These are phyloP conservation scores for Conoideocrella luteorostrata DNA, from an alignment of 2,329 filamentous ascomycete genomes.

Conservation along the genomic window DNA sequence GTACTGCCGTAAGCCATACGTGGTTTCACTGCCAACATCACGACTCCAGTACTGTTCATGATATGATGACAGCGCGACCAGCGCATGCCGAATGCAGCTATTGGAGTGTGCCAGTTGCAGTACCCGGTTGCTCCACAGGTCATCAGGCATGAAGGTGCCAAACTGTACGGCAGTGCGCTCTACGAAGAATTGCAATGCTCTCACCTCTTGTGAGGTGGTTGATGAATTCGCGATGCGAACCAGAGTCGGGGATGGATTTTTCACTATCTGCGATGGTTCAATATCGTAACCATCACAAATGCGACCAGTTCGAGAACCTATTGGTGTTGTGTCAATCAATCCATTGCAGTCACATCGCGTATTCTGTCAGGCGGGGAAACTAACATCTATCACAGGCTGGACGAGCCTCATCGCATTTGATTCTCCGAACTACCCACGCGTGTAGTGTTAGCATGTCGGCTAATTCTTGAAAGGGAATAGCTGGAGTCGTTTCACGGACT, in stretches of 20 bases:
- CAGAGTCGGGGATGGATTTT: neutral
- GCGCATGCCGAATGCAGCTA: slow-evolving; percentile 7
- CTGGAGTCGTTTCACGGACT: neutral
- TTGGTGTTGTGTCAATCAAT: too few relatives aligned
- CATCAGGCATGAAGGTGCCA: slow-evolving; percentile 6
- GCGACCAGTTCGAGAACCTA: slow-evolving; percentile 7
- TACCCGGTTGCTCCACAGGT: slow-evolving; percentile 8
- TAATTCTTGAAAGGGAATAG: neutral
- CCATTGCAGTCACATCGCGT: too few relatives aligned
- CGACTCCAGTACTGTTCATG: slow-evolving; percentile 9
- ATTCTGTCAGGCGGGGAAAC: too few relatives aligned
- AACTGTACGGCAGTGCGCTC: slow-evolving; percentile 7
- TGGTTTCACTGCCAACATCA: neutral
- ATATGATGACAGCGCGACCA: slow-evolving; percentile 10
- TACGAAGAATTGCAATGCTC: slow-evolving; percentile 10
- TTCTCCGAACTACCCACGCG: slow-evolving; percentile 8
- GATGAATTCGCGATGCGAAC: neutral
- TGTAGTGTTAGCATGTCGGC: slow-evolving; percentile 1
- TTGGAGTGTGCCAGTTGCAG: slow-evolving; percentile 10
- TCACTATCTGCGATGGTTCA: neutral
- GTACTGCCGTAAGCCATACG: slow-evolving; percentile 7
- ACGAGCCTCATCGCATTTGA: slow-evolving; percentile 9
- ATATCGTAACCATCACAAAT: slow-evolving; percentile 10
- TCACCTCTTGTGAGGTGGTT: slow-evolving; percentile 1
- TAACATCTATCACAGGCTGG: slow-evolving; percentile 8